Evolutionary conservation across 805 yeast species (phyloP), one percentile per base, ranked within the genome.

Genomic region (Torulaspora gathmanii): DNA sequence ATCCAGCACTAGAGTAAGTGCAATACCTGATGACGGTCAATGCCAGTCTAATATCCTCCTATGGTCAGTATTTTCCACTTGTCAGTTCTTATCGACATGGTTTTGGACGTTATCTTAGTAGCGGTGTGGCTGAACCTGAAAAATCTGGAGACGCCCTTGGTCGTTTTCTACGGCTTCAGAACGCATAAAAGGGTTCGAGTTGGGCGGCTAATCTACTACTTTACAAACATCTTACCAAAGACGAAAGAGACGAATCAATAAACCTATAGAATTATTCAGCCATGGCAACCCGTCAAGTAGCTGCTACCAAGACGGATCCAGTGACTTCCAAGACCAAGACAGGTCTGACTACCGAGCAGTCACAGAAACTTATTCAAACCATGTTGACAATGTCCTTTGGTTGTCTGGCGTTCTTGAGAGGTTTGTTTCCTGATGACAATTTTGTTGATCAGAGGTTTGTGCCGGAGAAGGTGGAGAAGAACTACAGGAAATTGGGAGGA

Each of bases 341-440:
- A 3, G 52, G 46, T 12, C 54, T 69, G 19, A 61, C 69, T 0
- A 52, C 56, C 2, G 71, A 65, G 27, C 73, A 71, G 49, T 72
- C 78, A 22, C 74, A 71, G 42, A 71, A 70, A 51, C 57, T 76
- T 43, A 64, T 78, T 5, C 72, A 76, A 42, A 69, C 79, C 1
- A 67, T 78, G 61, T 50, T 79, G 13, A 60, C 70, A 0, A 75
- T 77, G 70, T 70, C 82, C 0, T 67, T 80, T 51, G 80, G 83
- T 1, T 78, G 83, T 53, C 63, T 80, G 22, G 73, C 81, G 1
- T 80, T 71, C 52, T 60, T 80, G 12, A 66, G 85, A 46, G 80
- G 81, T 1, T 61, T 80, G 16, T 80, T 80, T 48, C 76, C 77
- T 6, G 83, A 80, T 49, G 75, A 71, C 10, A 70, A 68, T 53